Percentiles rank a stretch among this genome's conserved stretches.
These are phyloP conservation scores for Phytophthora brassicae DNA, from an alignment of 352 stramenopile genomes.

Conservation along the genomic window DNA sequence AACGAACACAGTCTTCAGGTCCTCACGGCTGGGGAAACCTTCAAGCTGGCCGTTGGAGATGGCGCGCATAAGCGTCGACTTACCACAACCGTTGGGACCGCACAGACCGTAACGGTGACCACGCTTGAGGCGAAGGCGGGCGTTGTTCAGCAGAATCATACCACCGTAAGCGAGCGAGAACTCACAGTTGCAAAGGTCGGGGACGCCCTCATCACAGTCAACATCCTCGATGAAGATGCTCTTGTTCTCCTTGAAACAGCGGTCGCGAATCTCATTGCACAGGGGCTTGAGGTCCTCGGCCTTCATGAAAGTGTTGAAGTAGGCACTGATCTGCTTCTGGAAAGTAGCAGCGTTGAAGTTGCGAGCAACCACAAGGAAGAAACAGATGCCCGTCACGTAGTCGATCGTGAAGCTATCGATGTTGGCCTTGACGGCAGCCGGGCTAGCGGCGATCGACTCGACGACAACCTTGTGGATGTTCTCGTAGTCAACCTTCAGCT, in stretches of 20 bases:
- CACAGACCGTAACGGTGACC: conserved; percentile 94
- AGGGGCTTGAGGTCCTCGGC: conserved; percentile 66
- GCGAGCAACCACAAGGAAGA: conserved; percentile 86
- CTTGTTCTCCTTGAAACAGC: conserved; percentile 91
- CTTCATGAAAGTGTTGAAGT: conserved; percentile 87
- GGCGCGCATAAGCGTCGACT: conserved; percentile 96
- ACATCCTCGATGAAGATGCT: conserved; percentile 94
- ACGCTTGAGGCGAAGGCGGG: conserved; percentile 90
- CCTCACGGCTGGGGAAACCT: conserved; percentile 93
- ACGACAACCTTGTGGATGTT: conserved; percentile 78
- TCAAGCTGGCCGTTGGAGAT: conserved; percentile 97
- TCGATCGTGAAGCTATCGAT: conserved; percentile 91
- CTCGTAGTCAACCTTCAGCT: conserved; percentile 92
- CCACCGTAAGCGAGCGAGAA: conserved; percentile 97
- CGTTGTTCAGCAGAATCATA: conserved; percentile 92
- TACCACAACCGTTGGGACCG: conserved; percentile 91
- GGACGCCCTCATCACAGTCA: conserved; percentile 96
- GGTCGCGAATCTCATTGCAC: conserved; percentile 75
- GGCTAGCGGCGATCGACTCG: conserved; percentile 75
- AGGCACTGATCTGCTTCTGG: conserved; percentile 89
- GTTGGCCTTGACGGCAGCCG: conserved; percentile 83
- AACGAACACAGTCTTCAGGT: conserved; percentile 97
- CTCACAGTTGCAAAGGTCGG: conserved; percentile 98
- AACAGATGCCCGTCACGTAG: conserved; percentile 83
- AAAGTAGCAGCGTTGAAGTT: conserved; percentile 96